Evolutionary conservation across 2,329 filamentous ascomycete species (phyloP), one percentile per base, ranked within the genome.

Genomic region (Zasmidium angulare): DNA sequence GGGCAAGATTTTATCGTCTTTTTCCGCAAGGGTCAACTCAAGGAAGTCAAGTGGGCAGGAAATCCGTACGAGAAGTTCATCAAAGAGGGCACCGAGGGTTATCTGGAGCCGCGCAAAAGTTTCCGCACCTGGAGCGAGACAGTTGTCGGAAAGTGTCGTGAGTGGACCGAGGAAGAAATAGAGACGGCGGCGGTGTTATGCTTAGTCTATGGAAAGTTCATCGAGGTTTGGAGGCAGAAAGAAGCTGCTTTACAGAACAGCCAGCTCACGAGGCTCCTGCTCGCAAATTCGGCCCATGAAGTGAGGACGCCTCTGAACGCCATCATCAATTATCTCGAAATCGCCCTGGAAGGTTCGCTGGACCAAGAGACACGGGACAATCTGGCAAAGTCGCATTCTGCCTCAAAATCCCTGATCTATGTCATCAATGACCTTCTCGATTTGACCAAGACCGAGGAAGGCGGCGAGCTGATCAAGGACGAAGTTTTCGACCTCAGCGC

Each of bases 261-360:
- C 66, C 89, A 93, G 60, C 79, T 96, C 1, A 96, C 91, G 0
- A 82, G 86, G 50, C 76, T 96, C 2, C 76, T 96, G 1, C 79
- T 96, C 21, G 90, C 91, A 3, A 96, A 96, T 65, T 96, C 91
- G 0, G 92, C 92, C 0, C 93, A 96, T 64, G 92, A 96, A 77
- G 91, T 96, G 9, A 87, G 93, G 52, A 96, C 92, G 0, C 92
- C 92, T 0, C 77, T 96, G 1, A 96, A 96, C 69, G 92, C 92
- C 17, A 96, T 96, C 69, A 96, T 96, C 75, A 96, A 96, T 68
- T 96, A 96, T 66, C 82, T 96, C 0, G 92, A 96, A 67, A 96
- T 96, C 64, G 92, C 92, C 0, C 77, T 96, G 1, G 92, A 96
- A 75, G 91, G 91, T 0, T 78, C 81, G 0, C 78, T 96, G 2